Conservation (phyloP, 2,329 filamentous ascomycete genomes). For the Alternaria brassicae region DNA sequence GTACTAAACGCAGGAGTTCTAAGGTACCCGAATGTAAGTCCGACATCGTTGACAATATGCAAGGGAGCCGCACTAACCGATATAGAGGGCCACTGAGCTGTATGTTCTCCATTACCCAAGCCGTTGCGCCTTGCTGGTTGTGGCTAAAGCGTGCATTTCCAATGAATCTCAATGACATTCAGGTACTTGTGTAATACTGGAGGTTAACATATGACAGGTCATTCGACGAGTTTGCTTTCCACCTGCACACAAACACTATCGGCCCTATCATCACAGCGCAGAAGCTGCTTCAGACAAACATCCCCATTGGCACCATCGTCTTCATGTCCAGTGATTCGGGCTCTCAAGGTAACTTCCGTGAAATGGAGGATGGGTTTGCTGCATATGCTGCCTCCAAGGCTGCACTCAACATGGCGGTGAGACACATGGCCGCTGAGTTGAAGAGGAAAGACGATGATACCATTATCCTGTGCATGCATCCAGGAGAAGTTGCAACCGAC, state of each 20-base stretch:
- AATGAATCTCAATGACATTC: slow-evolving; percentile 15
- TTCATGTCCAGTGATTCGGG: slow-evolving; percentile 66
- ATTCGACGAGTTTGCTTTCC: slow-evolving; percentile 61
- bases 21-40: slow-evolving; percentile 63
- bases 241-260: slow-evolving; percentile 65
- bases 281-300: slow-evolving; percentile 57
- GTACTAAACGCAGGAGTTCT: slow-evolving; percentile 65
- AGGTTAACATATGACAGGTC: slow-evolving; percentile 48
- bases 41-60: slow-evolving; percentile 7
- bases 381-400: slow-evolving; percentile 65
- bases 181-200: neutral
- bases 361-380: slow-evolving; percentile 65
- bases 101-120: slow-evolving; percentile 39
- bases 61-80: slow-evolving; percentile 35
- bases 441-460: slow-evolving; percentile 59
- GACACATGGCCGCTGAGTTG: slow-evolving; percentile 64
- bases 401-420: slow-evolving; percentile 63
- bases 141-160: slow-evolving; percentile 32
- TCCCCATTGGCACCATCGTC: slow-evolving; percentile 59
- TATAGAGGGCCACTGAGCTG: slow-evolving; percentile 60
- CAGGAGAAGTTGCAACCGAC: slow-evolving; percentile 64
- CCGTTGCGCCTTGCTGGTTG: slow-evolving; percentile 26
- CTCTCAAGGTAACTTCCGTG: slow-evolving; percentile 59
- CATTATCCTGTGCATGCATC: slow-evolving; percentile 63
- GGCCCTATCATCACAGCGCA: slow-evolving; percentile 65